These are phyloP conservation scores for Nannochloropsis oceanica DNA, from an alignment of 108 stramenopile genomes.

Conservation along the genomic window DNA sequence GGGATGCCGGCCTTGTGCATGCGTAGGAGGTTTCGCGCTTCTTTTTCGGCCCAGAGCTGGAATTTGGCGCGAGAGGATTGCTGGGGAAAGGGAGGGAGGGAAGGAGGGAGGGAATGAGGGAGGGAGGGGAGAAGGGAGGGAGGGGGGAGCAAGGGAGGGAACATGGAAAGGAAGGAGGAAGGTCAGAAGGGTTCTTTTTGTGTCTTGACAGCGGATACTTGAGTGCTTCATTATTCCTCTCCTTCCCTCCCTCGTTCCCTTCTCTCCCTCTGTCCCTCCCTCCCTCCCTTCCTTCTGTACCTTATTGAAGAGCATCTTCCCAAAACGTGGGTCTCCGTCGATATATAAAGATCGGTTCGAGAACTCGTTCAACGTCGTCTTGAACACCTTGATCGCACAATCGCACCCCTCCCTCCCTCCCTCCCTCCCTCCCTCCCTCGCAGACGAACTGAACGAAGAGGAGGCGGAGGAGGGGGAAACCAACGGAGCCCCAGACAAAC, in stretches of 20 bases:
- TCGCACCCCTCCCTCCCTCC: neutral
- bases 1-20: constrained; percentile 25
- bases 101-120: too few species aligned
- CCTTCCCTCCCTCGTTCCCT: neutral
- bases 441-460: neutral
- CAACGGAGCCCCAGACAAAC: neutral
- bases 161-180: too few species aligned
- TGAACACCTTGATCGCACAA: constrained; percentile 36
- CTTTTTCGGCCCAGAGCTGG: constrained; percentile 37
- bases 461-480: too few species aligned
- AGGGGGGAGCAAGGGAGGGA: too few species aligned
- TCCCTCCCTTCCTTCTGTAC: neutral
- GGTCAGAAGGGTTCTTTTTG: too few species aligned
- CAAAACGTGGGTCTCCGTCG: constrained; percentile 32
- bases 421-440: neutral
- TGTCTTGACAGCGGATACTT: too few species aligned
- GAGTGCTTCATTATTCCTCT: neutral
- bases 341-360: constrained; percentile 33
- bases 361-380: constrained; percentile 42
- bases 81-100: neutral
- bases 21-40: constrained; percentile 32
- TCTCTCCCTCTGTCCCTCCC: too few species aligned
- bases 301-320: neutral
- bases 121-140: too few species aligned
- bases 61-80: constrained; percentile 35